Percentiles rank a stretch among this genome's conserved stretches.
These are phyloP conservation scores for Earliella scabrosa DNA, from an alignment of 1,284 basidiomycete species.

Conservation along the genomic window DNA sequence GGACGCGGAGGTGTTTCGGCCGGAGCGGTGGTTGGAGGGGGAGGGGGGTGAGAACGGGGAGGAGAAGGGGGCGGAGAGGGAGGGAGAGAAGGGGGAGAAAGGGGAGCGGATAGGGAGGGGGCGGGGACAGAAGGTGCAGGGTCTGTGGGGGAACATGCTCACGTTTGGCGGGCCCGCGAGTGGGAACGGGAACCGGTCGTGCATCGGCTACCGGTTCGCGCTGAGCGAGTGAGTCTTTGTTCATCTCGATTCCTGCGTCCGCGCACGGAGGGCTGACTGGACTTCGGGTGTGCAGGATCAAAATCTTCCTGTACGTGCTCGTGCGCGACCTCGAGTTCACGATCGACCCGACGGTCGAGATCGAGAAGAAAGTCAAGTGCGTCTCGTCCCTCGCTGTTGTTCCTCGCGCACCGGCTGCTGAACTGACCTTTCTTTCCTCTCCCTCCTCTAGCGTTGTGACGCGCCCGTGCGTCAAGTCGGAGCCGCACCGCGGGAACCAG, in stretches of 20 bases:
- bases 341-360: slow-evolving; percentile 53
- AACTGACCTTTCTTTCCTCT: slow-evolving; percentile 17
- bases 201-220: slow-evolving; percentile 77
- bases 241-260: background rate
- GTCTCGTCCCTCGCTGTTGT: slow-evolving; percentile 30
- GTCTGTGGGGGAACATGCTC: slow-evolving; percentile 64
- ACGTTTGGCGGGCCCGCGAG: slow-evolving; percentile 69
- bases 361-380: slow-evolving; percentile 70
- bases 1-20: slow-evolving; percentile 69
- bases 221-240: slow-evolving; percentile 60
- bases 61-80: slow-evolving; percentile 24
- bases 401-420: slow-evolving; percentile 4
- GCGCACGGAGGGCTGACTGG: too few species aligned
- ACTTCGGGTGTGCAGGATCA: too few species aligned
- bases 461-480: slow-evolving; percentile 56
- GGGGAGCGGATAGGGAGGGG: too few species aligned
- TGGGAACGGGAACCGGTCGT: slow-evolving; percentile 62
- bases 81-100: slow-evolving; percentile 24
- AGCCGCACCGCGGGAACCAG: slow-evolving; percentile 53
- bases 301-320: slow-evolving; percentile 62
- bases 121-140: slow-evolving; percentile 51
- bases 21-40: slow-evolving; percentile 59
- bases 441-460: slow-evolving; percentile 64
- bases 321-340: slow-evolving; percentile 60
- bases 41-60: background rate